Base-by-base conservation (phyloP, 2,329 filamentous ascomycete genomes). In the Cyphellophora europaea region DNA sequence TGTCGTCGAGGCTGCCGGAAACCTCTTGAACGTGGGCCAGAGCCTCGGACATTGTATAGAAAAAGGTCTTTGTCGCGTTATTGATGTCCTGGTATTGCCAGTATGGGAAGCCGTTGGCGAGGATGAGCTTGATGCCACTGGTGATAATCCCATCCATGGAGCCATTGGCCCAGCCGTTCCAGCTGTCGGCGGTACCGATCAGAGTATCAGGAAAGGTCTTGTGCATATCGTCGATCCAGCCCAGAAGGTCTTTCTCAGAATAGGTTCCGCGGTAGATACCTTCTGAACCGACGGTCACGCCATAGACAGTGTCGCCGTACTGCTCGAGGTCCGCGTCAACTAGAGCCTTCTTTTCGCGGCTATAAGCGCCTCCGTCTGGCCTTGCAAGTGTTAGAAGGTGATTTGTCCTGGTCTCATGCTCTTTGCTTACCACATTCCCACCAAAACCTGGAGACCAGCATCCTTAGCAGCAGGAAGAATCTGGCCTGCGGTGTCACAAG, bases 31-130 rank as follows among this genome's bases (percentile, higher is more conserved):
- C 74, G 51, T 74, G 77, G 11, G 58, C 61, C 45, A 78, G 68
- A 15, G 77, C 78, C 56, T 77, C 72, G 49, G 66, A 65, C 54
- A 82, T 74, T 50, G 82, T 79, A 49, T 81, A 71, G 48, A 82
- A 73, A 62, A 79, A 82, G 35, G 71, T 75, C 40, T 67, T 57
- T 27, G 72, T 72, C 19, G 73, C 72, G 49, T 79, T 74, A 37
- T 62, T 59, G 42, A 70, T 70, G 30, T 61, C 61, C 52, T 70
- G 68, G 27, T 71, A 76, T 56, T 84, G 79, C 79, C 79, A 83
- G 67, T 81, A 84, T 19, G 74, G 71, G 53, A 84, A 84, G 16
- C 75, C 79, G 52, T 84, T 83, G 53, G 72, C 66, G 41, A 84
- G 62, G 37, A 78, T 59, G 38, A 82, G 66, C 37, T 71, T 72